A percentile compares a stretch with the other conserved stretches of the same genome.
These are phyloP conservation scores for Fusarium redolens DNA, from an alignment of 2,329 filamentous ascomycete species.

Conservation along the genomic window DNA sequence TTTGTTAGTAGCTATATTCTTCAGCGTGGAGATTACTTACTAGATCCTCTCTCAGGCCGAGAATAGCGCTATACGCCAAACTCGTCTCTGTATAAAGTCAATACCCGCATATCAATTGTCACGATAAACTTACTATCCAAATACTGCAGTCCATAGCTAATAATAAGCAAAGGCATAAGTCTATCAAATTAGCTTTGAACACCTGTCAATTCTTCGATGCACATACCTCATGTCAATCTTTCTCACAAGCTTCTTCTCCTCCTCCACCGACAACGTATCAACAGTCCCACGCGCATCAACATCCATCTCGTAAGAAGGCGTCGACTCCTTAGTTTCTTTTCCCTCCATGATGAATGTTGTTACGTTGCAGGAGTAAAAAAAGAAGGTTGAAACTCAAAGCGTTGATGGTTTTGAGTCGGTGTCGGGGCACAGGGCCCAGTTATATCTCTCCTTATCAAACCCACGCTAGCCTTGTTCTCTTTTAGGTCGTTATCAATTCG, in stretches of 20 bases:
- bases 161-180: slow-evolving; percentile 15
- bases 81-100: slow-evolving; percentile 5
- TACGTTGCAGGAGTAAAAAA: neutral
- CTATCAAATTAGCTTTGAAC: neutral
- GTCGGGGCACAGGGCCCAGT: neutral
- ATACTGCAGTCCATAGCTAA: slow-evolving; percentile 15
- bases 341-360: neutral
- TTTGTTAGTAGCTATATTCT: neutral
- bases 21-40: accelerated
- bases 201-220: too few relatives aligned
- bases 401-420: neutral
- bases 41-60: slow-evolving; percentile 4
- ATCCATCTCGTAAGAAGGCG: neutral
- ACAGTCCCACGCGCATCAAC: neutral
- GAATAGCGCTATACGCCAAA: slow-evolving; percentile 16
- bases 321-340: neutral
- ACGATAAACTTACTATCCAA: neutral
- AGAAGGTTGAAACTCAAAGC: neutral
- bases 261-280: slow-evolving; percentile 2
- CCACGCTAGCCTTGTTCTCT: neutral
- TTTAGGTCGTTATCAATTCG: neutral
- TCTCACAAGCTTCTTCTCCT: slow-evolving; percentile 10
- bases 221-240: slow-evolving; percentile 20
- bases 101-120: accelerated
- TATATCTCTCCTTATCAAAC: slow-evolving; percentile 10